Evolutionary conservation across 345 rosid genomes (phyloP).

Genomic region (thale cress (Arabidopsis thaliana)): DNA sequence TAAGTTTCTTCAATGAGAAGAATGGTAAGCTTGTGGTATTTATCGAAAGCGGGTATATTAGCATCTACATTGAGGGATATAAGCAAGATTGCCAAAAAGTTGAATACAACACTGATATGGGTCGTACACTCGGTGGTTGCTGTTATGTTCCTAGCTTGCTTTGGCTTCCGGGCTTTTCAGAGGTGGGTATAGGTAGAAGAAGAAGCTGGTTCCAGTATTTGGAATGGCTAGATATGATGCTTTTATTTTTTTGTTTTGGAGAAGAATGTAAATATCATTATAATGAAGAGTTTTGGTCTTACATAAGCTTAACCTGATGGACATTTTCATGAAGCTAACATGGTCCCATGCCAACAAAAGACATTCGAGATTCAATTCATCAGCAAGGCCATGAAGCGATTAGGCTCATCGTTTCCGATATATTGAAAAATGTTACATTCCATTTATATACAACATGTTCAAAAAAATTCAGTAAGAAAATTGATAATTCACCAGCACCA

Average conservation of each 20-base stretch:
- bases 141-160: neutral
- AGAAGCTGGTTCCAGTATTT: neutral
- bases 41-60: neutral
- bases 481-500: neutral
- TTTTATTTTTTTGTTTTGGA: too few relatives aligned
- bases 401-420: too few relatives aligned
- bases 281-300: too few relatives aligned
- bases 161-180: neutral
- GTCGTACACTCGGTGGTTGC: neutral
- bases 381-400: too few relatives aligned
- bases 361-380: too few relatives aligned
- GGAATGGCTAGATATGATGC: too few relatives aligned
- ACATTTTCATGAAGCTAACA: too few relatives aligned
- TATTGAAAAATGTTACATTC: neutral
- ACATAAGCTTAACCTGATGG: too few relatives aligned
- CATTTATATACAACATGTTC: slow-evolving; percentile 2
- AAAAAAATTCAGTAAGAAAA: neutral
- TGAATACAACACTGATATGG: neutral
- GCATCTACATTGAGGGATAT: neutral
- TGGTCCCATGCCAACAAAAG: too few relatives aligned
- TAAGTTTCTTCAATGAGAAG: neutral
- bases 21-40: neutral
- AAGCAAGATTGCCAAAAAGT: neutral
- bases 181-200: neutral
- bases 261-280: too few relatives aligned